Conservation (phyloP, 352 stramenopile genomes). For the Phytophthora cryptogea region DNA sequence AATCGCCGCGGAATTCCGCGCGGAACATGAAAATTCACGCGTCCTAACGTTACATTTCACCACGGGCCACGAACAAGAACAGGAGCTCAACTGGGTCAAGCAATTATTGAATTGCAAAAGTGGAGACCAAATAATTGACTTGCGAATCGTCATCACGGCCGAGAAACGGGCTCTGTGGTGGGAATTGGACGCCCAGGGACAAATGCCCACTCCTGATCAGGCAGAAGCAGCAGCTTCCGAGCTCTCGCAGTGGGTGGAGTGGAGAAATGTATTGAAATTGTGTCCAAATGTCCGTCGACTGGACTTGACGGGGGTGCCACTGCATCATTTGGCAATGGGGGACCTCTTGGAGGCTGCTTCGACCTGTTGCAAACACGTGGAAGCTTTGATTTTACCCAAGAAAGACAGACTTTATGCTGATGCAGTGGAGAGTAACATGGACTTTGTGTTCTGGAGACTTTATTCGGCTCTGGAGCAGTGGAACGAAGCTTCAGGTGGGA, state of each 20-base stretch:
- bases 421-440: slow-evolving; percentile 42
- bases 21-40: slow-evolving; percentile 18
- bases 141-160: slow-evolving; percentile 34
- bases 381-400: slow-evolving; percentile 47
- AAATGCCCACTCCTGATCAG: not conserved
- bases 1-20: slow-evolving; percentile 23
- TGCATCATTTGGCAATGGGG: slow-evolving; percentile 47
- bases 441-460: slow-evolving; percentile 45
- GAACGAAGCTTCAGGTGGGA: slow-evolving; percentile 24
- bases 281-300: slow-evolving; percentile 46
- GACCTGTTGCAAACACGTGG: slow-evolving; percentile 29
- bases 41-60: slow-evolving; percentile 38
- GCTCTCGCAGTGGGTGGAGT: slow-evolving; percentile 49
- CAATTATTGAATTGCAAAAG: slow-evolving; percentile 12
- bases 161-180: slow-evolving; percentile 42
- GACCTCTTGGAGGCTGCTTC: slow-evolving; percentile 45
- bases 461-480: slow-evolving; percentile 39
- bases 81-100: slow-evolving; percentile 26
- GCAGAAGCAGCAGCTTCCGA: slow-evolving; percentile 7
- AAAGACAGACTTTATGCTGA: slow-evolving; percentile 34
- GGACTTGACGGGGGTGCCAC: slow-evolving; percentile 43
- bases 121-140: slow-evolving; percentile 29
- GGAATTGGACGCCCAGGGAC: slow-evolving; percentile 29
- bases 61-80: slow-evolving; percentile 26
- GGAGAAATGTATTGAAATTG: slow-evolving; percentile 35